Evolutionary conservation across 768 basidiomycete species (phyloP).

Genomic region (Lactifluus pinguis): DNA sequence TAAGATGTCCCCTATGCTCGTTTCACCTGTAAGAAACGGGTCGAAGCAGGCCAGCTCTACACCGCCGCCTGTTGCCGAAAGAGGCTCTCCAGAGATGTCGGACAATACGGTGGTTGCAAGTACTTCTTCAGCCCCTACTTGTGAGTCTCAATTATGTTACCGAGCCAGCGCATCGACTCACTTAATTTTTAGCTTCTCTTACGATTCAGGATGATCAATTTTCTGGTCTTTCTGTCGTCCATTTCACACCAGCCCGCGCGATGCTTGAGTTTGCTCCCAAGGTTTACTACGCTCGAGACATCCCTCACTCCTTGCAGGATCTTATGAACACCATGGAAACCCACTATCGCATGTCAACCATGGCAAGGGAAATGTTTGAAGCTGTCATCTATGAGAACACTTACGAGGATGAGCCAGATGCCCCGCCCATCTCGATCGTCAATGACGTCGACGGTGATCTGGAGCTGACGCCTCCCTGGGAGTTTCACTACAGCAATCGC

Average conservation of each 20-base stretch:
- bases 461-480: constrained; percentile 69
- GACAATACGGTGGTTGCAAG: not conserved
- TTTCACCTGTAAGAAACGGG: not conserved
- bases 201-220: not conserved
- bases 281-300: constrained; percentile 34
- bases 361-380: constrained; percentile 50
- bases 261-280: constrained; percentile 20
- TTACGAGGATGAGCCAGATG: constrained; percentile 53
- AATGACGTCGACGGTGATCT: constrained; percentile 50
- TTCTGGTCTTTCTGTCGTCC: constrained; percentile 5
- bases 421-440: constrained; percentile 57
- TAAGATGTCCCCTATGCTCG: not conserved
- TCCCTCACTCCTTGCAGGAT: constrained; percentile 60
- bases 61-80: not conserved
- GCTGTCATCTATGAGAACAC: constrained; percentile 59
- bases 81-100: not conserved
- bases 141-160: not conserved
- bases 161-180: not conserved
- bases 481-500: constrained; percentile 80
- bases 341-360: constrained; percentile 32
- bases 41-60: not conserved
- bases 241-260: constrained; percentile 12
- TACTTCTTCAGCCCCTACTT: not conserved
- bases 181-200: not conserved
- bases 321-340: constrained; percentile 46